phyloP scores from a whole-genome alignment of 495 filamentous ascomycete species.

The Neurospora tetrasperma region DNA sequence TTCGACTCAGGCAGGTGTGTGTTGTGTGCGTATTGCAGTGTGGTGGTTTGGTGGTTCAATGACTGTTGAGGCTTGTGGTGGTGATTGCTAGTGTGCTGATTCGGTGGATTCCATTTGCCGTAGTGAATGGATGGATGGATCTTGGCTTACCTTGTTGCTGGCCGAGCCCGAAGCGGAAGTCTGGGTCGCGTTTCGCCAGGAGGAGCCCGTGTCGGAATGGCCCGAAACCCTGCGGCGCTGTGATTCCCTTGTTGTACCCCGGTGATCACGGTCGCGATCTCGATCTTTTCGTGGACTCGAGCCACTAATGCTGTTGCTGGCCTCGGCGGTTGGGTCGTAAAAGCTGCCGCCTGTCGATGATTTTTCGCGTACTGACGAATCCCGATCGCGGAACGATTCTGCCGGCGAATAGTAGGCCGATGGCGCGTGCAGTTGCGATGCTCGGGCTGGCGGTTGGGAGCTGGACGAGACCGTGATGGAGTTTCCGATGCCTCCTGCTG shows the following conservation, averaged over 20 bases:
- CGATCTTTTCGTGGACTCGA: background rate
- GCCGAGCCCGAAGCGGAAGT: background rate
- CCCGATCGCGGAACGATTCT: constrained; percentile 18
- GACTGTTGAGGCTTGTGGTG: background rate
- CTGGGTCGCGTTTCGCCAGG: constrained; percentile 27
- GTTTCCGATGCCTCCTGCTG: background rate
- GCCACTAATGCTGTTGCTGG: constrained; percentile 22
- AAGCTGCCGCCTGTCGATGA: constrained; percentile 32
- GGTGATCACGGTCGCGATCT: background rate
- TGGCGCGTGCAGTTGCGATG: constrained; percentile 27
- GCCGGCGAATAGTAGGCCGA: constrained; percentile 20
- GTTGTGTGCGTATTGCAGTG: background rate
- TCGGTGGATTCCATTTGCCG: background rate
- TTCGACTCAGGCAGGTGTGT: background rate
- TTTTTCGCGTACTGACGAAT: constrained; percentile 31
- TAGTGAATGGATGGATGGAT: background rate
- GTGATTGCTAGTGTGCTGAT: background rate
- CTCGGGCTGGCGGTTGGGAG: constrained; percentile 11
- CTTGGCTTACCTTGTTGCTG: constrained; percentile 22
- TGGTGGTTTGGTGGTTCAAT: background rate
- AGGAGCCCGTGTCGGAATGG: constrained; percentile 24
- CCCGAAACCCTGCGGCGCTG: constrained; percentile 30
- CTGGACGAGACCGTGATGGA: constrained; percentile 2
- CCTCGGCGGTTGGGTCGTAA: constrained; percentile 48
- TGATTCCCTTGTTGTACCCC: background rate